Evolutionary conservation across 352 stramenopile species (phyloP).

Genomic region (Globisporangium polare): DNA sequence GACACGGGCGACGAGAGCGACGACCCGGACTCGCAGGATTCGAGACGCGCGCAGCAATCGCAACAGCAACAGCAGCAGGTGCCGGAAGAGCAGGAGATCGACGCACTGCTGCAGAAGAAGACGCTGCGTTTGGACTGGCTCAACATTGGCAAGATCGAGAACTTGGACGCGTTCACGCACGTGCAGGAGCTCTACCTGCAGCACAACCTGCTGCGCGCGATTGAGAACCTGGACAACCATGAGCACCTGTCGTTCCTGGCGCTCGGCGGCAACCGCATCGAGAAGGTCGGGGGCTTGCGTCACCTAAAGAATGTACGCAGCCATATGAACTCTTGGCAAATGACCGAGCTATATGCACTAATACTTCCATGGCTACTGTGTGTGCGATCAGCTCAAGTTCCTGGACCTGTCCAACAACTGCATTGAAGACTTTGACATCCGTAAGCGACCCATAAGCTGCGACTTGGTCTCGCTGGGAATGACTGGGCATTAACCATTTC

Average conservation of each 20-base stretch:
- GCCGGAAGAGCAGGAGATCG: slow-evolving; percentile 28
- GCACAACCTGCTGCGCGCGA: slow-evolving; percentile 60
- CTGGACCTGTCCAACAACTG: slow-evolving; percentile 74
- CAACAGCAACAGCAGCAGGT: background rate
- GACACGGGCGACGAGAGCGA: slow-evolving; percentile 14
- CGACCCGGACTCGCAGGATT: background rate
- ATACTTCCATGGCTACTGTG: background rate
- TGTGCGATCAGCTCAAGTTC: slow-evolving; percentile 52
- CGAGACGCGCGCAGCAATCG: background rate
- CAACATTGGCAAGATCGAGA: slow-evolving; percentile 66
- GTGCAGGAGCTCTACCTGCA: slow-evolving; percentile 75
- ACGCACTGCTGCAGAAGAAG: slow-evolving; percentile 47
- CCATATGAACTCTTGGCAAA: background rate
- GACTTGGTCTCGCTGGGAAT: background rate
- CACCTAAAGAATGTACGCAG: slow-evolving; percentile 48
- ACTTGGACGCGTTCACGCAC: slow-evolving; percentile 71
- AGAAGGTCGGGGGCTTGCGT: slow-evolving; percentile 50
- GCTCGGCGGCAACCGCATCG: slow-evolving; percentile 61
- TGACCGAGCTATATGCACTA: background rate
- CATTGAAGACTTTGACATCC: slow-evolving; percentile 61
- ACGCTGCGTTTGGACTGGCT: slow-evolving; percentile 69
- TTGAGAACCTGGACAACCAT: slow-evolving; percentile 66
- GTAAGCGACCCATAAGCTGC: slow-evolving; percentile 14
- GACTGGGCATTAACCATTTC: background rate
- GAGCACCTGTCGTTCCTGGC: slow-evolving; percentile 53